A percentile compares a stretch with the other conserved stretches of the same genome.
phyloP scores from a whole-genome alignment of 371 early-diverging fungal genomes.

The Funneliformis caledonium region DNA sequence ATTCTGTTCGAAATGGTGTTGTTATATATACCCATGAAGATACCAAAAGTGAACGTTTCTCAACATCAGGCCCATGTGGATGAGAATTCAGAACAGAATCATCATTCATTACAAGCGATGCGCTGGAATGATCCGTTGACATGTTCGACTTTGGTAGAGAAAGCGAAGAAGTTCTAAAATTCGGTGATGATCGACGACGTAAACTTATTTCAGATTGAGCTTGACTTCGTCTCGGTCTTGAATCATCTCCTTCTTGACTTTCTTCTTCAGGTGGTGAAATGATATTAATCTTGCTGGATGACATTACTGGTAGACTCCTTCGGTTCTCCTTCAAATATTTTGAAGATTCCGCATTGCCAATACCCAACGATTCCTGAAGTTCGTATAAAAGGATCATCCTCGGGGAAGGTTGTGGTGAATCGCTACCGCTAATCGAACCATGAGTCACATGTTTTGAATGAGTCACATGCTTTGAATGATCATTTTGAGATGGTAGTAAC shows the following conservation, averaged over 20 bases:
- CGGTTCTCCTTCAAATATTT: conserved; percentile 23
- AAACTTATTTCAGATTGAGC: neutral
- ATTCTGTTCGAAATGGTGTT: too few relatives aligned
- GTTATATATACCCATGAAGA: neutral
- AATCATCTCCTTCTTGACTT: neutral
- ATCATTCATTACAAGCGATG: neutral
- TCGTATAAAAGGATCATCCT: conserved; percentile 34
- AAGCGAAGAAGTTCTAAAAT: conserved; percentile 3
- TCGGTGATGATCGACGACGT: conserved; percentile 37
- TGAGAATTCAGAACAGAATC: neutral
- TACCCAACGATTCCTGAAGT: conserved; percentile 31
- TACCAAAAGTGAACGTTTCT: conserved; percentile 17
- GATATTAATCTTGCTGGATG: neutral
- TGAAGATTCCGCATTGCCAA: neutral
- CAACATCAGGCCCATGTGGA: neutral
- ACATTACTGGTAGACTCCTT: conserved; percentile 18
- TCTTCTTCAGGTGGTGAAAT: neutral
- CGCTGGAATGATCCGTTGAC: neutral
- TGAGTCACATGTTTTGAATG: neutral
- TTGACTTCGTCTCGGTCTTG: neutral
- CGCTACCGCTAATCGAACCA: neutral
- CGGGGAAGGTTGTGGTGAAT: conserved; percentile 15
- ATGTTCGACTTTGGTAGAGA: neutral
- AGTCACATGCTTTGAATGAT: neutral
- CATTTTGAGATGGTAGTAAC: neutral